Conservation (phyloP, 768 basidiomycete genomes). For the Boletus pseudo-olivaceus region DNA sequence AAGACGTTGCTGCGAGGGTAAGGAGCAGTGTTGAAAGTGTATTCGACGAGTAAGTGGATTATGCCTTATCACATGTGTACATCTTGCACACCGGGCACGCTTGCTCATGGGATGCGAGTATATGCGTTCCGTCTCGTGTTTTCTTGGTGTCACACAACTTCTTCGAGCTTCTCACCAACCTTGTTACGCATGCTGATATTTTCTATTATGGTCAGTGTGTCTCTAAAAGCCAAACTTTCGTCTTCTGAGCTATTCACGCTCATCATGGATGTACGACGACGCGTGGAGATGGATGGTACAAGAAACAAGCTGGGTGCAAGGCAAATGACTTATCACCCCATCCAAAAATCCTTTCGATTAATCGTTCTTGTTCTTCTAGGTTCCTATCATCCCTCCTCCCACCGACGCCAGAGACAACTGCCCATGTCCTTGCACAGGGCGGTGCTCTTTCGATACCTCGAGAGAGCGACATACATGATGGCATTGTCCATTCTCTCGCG, state of each 20-base stretch:
- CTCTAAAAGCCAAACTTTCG: constrained; percentile 73
- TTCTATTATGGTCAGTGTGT: constrained; percentile 51
- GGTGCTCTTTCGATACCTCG: constrained; percentile 35
- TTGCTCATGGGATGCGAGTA: not conserved
- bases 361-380: constrained; percentile 6
- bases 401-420: constrained; percentile 64
- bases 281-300: constrained; percentile 70
- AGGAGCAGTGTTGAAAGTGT: constrained; percentile 74
- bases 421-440: constrained; percentile 66
- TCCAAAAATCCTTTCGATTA: not conserved
- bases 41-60: constrained; percentile 68
- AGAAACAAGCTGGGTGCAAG: constrained; percentile 15
- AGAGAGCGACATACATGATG: not conserved
- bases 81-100: not conserved
- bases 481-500: not conserved
- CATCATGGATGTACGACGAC: constrained; percentile 67
- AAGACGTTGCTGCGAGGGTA: constrained; percentile 72
- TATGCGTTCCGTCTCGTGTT: not conserved
- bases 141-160: not conserved
- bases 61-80: not conserved
- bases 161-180: not conserved
- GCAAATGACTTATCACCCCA: not conserved
- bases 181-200: constrained; percentile 9
- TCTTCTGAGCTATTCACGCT: constrained; percentile 65
- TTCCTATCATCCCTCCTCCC: constrained; percentile 76